phyloP scores from a whole-genome alignment of 306 rosid genomes.

The Cercis canadensis region DNA sequence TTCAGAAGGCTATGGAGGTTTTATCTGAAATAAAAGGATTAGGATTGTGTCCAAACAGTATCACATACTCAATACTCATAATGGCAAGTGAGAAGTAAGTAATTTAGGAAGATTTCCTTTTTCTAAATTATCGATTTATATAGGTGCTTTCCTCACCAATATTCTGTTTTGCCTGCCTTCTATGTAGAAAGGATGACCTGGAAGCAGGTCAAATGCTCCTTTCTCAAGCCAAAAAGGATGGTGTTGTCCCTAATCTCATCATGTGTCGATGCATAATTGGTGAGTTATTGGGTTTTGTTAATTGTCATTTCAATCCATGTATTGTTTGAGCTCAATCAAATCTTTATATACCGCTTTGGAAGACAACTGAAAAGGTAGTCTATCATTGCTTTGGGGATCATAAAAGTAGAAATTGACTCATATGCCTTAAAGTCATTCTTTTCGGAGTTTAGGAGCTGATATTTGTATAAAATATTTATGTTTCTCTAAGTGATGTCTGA shows the following conservation, averaged over 20 bases:
- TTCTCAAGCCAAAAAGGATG: slow-evolving; percentile 80
- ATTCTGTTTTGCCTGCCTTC: slow-evolving; percentile 37
- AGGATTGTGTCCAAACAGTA: slow-evolving; percentile 78
- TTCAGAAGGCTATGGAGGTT: slow-evolving; percentile 83
- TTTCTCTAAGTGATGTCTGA: slow-evolving; percentile 16
- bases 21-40: slow-evolving; percentile 78
- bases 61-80: slow-evolving; percentile 85
- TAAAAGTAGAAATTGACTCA: not conserved
- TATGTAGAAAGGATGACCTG: slow-evolving; percentile 72
- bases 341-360: slow-evolving; percentile 20
- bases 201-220: slow-evolving; percentile 79
- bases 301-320: slow-evolving; percentile 15
- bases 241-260: slow-evolving; percentile 57
- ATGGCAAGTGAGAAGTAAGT: slow-evolving; percentile 88
- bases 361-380: slow-evolving; percentile 10
- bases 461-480: not conserved
- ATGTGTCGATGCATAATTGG: slow-evolving; percentile 82
- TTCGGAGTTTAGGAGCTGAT: slow-evolving; percentile 21
- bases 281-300: slow-evolving; percentile 44
- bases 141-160: slow-evolving; percentile 28
- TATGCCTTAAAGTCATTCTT: not conserved
- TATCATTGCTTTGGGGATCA: not conserved
- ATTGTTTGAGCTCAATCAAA: slow-evolving; percentile 24
- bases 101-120: slow-evolving; percentile 26
- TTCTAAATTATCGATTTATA: slow-evolving; percentile 25